These are phyloP conservation scores for Viola pubescens DNA, from an alignment of 441 rosid genomes.

Conservation along the genomic window DNA sequence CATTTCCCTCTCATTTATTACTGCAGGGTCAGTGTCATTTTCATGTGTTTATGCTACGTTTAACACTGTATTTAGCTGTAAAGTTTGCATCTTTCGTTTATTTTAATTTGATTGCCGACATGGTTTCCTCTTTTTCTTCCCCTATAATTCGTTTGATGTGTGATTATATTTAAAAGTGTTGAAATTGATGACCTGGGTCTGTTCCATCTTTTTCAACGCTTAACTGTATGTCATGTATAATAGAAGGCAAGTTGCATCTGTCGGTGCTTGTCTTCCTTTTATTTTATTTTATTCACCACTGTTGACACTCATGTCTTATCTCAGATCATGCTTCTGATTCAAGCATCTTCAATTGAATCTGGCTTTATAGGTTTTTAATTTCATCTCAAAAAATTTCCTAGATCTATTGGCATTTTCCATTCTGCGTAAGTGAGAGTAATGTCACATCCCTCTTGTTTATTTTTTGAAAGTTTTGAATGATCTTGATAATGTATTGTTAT, in stretches of 20 bases:
- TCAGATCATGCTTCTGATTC: background rate
- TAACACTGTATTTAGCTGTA: background rate
- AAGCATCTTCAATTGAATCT: background rate
- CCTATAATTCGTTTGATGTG: background rate
- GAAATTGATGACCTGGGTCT: constrained; percentile 6
- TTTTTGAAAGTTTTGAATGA: too few relatives aligned
- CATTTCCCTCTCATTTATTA: background rate
- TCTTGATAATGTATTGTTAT: too few relatives aligned
- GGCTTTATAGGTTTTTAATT: background rate
- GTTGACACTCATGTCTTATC: background rate
- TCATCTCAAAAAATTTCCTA: background rate
- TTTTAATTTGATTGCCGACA: background rate
- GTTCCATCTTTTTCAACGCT: constrained; percentile 7
- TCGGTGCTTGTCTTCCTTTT: constrained; percentile 7
- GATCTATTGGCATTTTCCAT: background rate
- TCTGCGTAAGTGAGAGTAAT: too few relatives aligned
- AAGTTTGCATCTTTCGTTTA: background rate
- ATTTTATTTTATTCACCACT: background rate
- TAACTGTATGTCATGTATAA: background rate
- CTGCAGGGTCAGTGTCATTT: background rate
- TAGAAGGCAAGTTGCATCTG: constrained; percentile 8
- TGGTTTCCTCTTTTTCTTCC: background rate
- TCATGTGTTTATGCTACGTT: background rate
- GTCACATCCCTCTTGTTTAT: too few relatives aligned
- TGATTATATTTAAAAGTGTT: background rate